Base-by-base conservation (phyloP, 768 basidiomycete genomes). In the Tricholoma furcatifolium region DNA sequence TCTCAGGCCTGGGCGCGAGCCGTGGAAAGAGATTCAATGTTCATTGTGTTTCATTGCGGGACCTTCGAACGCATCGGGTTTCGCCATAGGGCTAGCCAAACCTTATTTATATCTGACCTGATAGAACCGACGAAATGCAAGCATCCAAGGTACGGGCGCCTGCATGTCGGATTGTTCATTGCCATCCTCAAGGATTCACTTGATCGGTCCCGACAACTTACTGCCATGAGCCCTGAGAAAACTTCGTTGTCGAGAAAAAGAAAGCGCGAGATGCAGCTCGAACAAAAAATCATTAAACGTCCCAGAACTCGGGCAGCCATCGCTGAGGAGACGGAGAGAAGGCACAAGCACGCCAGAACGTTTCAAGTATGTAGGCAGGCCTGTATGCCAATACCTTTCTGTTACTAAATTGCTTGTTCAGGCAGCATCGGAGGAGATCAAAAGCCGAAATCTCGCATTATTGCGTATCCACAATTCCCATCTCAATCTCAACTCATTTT, bases 31-130 rank as follows among this genome's bases (percentile, higher is more conserved):
- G 47, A 61, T 39, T 30, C 43, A 6, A 59, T 50, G 6, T 53
- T 61, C 30, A 51, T 60, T 10, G 43, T 59, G 18, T 35, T 61
- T 3, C 53, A 61, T 44, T 61, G 40, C 10, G 58, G 60, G 11
- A 51, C 47, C 30, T 59, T 34, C 36, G 50, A 61, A 38, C 20
- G 45, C 17, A 61, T 61, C 23, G 50, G 43, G n/a, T 42, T 61
- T 38, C 58, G 60, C 20, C 54, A 58, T 43, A 54, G 57, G 4
- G 12, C 24, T 2, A 53, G 40, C 11, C 58, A 57, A 38, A 61
- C 58, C 5, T 49, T 61, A 1, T 54, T 47, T 32, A 6, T 61
- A 10, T 59, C 60, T 0, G 43, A 56, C 27, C 46, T 59, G 15
- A 59, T 61, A 18, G 42, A 58, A 12, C 41, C 53, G 10, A 8